These are phyloP conservation scores for Colletotrichum viniferum DNA, from an alignment of 2,329 filamentous ascomycete species.

Conservation along the genomic window DNA sequence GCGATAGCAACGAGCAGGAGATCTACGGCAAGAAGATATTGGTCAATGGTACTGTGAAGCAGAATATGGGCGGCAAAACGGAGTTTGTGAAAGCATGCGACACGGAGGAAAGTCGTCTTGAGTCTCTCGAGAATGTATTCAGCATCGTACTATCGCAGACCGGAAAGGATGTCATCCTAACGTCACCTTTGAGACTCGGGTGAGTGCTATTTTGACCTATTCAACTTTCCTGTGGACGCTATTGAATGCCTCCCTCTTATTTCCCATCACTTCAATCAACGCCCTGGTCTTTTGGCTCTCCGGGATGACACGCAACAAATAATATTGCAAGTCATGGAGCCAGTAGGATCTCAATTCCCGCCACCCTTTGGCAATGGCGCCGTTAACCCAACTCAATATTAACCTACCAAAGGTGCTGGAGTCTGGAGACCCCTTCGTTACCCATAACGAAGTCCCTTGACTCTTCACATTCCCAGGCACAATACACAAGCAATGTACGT, in stretches of 20 bases:
- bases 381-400: slow-evolving; percentile 26
- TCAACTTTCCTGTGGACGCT: not conserved
- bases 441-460: not conserved
- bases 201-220: not conserved
- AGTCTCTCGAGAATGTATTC: slow-evolving; percentile 46
- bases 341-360: slow-evolving; percentile 28
- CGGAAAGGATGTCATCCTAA: not conserved
- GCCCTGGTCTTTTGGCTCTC: not conserved
- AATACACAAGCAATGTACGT: not conserved
- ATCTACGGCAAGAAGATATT: slow-evolving; percentile 60
- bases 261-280: not conserved
- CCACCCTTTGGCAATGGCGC: slow-evolving; percentile 27
- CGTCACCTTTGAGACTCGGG: not conserved
- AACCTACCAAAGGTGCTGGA: slow-evolving; percentile 15
- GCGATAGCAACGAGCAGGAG: slow-evolving; percentile 35
- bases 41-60: slow-evolving; percentile 55
- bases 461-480: not conserved
- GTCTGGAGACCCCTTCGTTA: no score
- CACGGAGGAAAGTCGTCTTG: slow-evolving; percentile 58
- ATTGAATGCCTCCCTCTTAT: not conserved
- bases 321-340: slow-evolving; percentile 26
- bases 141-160: not conserved
- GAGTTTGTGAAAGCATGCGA: slow-evolving; percentile 48
- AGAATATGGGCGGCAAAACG: slow-evolving; percentile 54
- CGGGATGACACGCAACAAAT: not conserved